phyloP scores from a whole-genome alignment of 768 basidiomycete genomes.

The Tricholoma sp. region DNA sequence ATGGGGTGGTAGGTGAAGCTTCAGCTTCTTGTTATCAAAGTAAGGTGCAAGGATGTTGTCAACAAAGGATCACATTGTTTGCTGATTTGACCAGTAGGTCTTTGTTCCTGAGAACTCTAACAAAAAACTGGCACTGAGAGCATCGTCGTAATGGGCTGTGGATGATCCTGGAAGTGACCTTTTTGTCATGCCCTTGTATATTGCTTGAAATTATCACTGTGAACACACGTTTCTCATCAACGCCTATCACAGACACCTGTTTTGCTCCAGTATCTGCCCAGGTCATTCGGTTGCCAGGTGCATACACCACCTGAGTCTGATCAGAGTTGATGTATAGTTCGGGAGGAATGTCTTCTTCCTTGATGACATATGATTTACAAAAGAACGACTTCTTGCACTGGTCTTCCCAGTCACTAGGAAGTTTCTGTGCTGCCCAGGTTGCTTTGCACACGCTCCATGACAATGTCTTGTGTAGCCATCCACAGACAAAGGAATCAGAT shows the following conservation, averaged over 20 bases:
- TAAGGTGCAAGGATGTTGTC: conserved; percentile 19
- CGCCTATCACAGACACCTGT: conserved; percentile 26
- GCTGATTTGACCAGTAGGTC: conserved; percentile 24
- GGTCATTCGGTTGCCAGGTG: conserved; percentile 24
- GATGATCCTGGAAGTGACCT: neutral
- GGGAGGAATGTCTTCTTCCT: conserved; percentile 25
- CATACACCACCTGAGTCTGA: conserved; percentile 28
- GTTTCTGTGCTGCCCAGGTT: conserved; percentile 20
- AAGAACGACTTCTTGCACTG: conserved; percentile 21
- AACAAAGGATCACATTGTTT: conserved; percentile 15
- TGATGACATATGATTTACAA: conserved; percentile 21
- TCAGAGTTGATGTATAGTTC: conserved; percentile 28
- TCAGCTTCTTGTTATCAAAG: conserved; percentile 6
- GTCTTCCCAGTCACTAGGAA: too few relatives aligned
- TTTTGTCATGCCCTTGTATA: conserved; percentile 19
- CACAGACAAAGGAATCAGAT: conserved; percentile 18
- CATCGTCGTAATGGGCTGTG: neutral
- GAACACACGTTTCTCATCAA: conserved; percentile 35
- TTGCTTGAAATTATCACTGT: conserved; percentile 31
- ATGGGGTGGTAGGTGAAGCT: conserved; percentile 6
- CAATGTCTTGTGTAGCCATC: conserved; percentile 13
- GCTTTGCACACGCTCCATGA: conserved; percentile 5
- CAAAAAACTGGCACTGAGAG: neutral
- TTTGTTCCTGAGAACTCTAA: conserved; percentile 9
- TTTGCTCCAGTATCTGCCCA: conserved; percentile 21